A percentile compares a stretch with the other conserved stretches of the same genome.
Conservation (phyloP, 352 stramenopile species). For the Pythium aquatile region DNA sequence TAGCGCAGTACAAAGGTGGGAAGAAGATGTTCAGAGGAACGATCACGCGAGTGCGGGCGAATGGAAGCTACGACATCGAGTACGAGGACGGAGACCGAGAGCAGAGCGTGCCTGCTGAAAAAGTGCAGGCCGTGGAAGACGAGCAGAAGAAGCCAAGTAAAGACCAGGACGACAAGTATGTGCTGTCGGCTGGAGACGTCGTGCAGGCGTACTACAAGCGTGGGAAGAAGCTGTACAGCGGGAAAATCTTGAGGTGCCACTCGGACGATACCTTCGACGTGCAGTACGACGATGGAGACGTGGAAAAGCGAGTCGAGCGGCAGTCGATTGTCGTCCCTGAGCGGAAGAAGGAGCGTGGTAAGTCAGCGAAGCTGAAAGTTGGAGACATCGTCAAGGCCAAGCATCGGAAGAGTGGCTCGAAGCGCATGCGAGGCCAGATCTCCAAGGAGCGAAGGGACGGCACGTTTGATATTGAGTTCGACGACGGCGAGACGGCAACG, state of each 20-base stretch:
- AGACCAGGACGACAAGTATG: background rate
- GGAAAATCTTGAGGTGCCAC: constrained; percentile 48
- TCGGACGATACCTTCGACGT: constrained; percentile 65
- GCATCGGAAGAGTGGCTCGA: constrained; percentile 7
- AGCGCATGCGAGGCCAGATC: constrained; percentile 32
- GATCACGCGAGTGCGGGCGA: constrained; percentile 42
- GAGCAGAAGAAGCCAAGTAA: constrained; percentile 6
- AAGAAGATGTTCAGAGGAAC: constrained; percentile 45
- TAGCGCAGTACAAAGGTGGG: constrained; percentile 44
- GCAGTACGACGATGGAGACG: constrained; percentile 67
- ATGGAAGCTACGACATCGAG: constrained; percentile 59
- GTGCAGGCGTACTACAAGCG: constrained; percentile 33
- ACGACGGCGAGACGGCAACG: constrained; percentile 60
- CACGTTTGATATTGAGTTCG: constrained; percentile 65
- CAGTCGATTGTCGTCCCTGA: constrained; percentile 6
- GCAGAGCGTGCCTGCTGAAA: background rate
- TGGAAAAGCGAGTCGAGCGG: constrained; percentile 22
- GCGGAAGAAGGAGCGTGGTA: background rate
- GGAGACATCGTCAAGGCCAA: constrained; percentile 10
- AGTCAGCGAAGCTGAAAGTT: background rate
- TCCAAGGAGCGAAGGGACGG: constrained; percentile 44
- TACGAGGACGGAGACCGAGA: constrained; percentile 68
- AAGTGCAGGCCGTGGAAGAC: background rate
- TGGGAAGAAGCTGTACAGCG: constrained; percentile 45
- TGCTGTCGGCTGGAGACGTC: background rate